These are phyloP conservation scores for Aspergillus funiculosus DNA, from an alignment of 495 filamentous ascomycete genomes.

Conservation along the genomic window DNA sequence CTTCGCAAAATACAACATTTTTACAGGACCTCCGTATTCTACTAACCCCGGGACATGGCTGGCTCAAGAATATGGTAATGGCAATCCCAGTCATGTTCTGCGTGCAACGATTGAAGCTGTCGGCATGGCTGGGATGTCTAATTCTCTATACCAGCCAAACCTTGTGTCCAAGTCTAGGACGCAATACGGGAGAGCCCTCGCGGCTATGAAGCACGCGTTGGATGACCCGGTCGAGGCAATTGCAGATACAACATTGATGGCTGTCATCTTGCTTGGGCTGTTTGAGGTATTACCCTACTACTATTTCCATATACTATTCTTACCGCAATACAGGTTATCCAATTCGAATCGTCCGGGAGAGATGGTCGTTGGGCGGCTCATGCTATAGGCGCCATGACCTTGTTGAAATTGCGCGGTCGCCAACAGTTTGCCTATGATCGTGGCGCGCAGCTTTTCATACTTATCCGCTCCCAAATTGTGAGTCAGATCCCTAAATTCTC, in stretches of 20 bases:
- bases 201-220: not conserved
- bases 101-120: not conserved
- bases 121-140: not conserved
- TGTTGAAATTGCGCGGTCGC: not conserved
- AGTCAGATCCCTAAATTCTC: not conserved
- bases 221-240: not conserved
- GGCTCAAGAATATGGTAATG: not conserved
- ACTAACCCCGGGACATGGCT: not conserved
- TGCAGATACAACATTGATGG: not conserved
- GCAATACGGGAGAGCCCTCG: not conserved
- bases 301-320: too few relatives aligned
- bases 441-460: not conserved
- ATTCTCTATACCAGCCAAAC: not conserved
- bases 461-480: not conserved
- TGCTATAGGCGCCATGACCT: not conserved
- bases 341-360: not conserved
- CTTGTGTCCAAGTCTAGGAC: not conserved
- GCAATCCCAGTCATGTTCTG: not conserved
- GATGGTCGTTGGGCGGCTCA: not conserved
- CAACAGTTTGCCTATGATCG: not conserved
- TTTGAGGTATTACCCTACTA: too few relatives aligned
- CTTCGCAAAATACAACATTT: not conserved
- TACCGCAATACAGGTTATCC: too few relatives aligned
- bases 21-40: not conserved
- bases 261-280: not conserved